Evolutionary conservation across 495 filamentous ascomycete species (phyloP).

Genomic region (Penicillium goetzii): DNA sequence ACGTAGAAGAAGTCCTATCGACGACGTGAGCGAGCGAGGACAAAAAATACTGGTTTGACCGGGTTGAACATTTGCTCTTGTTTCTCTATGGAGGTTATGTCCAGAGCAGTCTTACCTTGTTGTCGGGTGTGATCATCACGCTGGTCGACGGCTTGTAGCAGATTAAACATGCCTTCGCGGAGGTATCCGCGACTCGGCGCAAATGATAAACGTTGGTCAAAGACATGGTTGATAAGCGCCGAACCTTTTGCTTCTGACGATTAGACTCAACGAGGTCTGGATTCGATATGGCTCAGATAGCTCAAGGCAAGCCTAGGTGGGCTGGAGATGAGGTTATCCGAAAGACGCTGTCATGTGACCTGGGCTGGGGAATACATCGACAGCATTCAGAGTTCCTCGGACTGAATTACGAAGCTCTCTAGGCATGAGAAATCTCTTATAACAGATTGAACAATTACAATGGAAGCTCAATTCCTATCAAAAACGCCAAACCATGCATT

Average conservation of each 20-base stretch:
- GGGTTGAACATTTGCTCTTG: not conserved
- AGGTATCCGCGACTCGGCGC: slow-evolving; percentile 83
- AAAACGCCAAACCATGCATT: slow-evolving; percentile 39
- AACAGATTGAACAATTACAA: not conserved
- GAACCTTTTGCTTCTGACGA: too few relatives aligned
- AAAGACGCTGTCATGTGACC: slow-evolving; percentile 23
- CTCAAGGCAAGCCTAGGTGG: not conserved
- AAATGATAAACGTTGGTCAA: slow-evolving; percentile 85
- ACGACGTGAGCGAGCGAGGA: slow-evolving; percentile 3
- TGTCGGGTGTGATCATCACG: slow-evolving; percentile 87
- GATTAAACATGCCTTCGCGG: slow-evolving; percentile 80
- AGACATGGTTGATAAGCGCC: slow-evolving; percentile 42
- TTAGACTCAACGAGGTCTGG: not conserved
- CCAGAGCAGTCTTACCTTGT: slow-evolving; percentile 64
- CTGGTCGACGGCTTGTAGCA: slow-evolving; percentile 88
- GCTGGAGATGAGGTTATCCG: slow-evolving; percentile 19
- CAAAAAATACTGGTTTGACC: not conserved
- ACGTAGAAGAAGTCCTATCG: slow-evolving; percentile 90
- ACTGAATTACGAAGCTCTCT: not conserved
- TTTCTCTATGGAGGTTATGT: not conserved
- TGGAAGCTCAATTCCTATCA: not conserved
- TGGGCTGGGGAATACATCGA: not conserved
- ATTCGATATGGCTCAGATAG: not conserved
- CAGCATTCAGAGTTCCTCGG: not conserved
- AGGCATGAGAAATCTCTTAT: not conserved